Percentiles rank a stretch among this genome's conserved stretches.
Evolutionary conservation across 345 rosid species (phyloP).

Genomic region (Murraya koenigii): DNA sequence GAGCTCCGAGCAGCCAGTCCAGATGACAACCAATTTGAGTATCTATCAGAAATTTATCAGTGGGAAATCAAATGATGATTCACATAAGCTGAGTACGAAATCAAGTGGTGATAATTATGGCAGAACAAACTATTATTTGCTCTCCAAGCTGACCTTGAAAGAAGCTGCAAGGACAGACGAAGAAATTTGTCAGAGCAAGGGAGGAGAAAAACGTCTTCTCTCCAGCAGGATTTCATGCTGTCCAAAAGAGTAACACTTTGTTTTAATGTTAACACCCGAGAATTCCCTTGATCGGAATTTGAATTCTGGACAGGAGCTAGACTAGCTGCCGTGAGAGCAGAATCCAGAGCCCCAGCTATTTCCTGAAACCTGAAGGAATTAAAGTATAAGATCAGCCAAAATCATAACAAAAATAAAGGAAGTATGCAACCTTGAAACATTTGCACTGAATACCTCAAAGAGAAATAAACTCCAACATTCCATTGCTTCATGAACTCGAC

Average conservation of each 20-base stretch:
- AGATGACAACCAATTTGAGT: conserved; percentile 80
- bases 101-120: conserved; percentile 1
- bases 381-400: conserved; percentile 14
- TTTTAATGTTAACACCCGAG: conserved; percentile 48
- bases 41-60: conserved; percentile 40
- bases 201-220: conserved; percentile 82
- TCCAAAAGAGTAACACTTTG: conserved; percentile 82
- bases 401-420: not conserved
- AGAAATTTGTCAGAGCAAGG: conserved; percentile 96
- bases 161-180: conserved; percentile 92
- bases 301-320: conserved; percentile 62
- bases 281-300: conserved; percentile 37
- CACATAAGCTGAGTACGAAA: conserved; percentile 5
- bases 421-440: conserved; percentile 4
- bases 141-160: conserved; percentile 61
- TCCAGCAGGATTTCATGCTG: conserved; percentile 91
- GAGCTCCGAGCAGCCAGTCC: conserved; percentile 65
- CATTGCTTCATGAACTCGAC: conserved; percentile 91
- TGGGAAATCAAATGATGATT: not conserved
- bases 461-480: conserved; percentile 94
- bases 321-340: conserved; percentile 63
- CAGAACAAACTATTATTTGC: not conserved
- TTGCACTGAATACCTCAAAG: conserved; percentile 62
- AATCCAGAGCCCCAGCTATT: conserved; percentile 89
- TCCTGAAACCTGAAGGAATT: conserved; percentile 81